Conservation (phyloP, 495 filamentous ascomycete genomes). For the Aspergillus baeticus region DNA sequence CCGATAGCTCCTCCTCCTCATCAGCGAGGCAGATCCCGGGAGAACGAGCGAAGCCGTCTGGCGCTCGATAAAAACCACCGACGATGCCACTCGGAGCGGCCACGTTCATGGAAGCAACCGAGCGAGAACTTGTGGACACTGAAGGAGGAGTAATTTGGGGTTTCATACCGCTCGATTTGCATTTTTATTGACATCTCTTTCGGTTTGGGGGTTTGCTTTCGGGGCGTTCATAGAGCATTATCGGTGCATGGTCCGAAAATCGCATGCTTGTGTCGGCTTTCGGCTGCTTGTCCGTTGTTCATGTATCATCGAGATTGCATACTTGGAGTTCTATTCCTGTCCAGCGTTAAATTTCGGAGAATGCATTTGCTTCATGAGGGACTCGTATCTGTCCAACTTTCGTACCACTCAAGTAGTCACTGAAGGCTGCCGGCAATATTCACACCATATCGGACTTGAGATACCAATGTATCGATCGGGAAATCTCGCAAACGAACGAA, state of each 20-base stretch:
- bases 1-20: neutral
- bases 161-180: neutral
- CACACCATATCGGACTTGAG: no score
- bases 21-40: neutral
- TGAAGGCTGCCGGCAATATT: no score
- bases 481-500: no score
- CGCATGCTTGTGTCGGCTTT: neutral
- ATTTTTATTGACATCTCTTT: neutral
- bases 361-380: no score
- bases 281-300: neutral
- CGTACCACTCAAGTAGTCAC: no score
- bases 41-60: conserved; percentile 11
- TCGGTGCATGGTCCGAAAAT: conserved; percentile 3
- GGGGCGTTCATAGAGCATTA: neutral
- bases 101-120: conserved; percentile 40
- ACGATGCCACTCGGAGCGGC: conserved; percentile 44
- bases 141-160: conserved; percentile 25
- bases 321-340: no score
- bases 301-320: neutral
- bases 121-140: conserved; percentile 42
- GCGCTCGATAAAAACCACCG: conserved; percentile 32
- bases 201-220: neutral
- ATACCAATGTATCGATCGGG: no score
- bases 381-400: no score
- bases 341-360: no score